A percentile compares a stretch with the other conserved stretches of the same genome.
These are phyloP conservation scores for Penicillium thymicola DNA, from an alignment of 2,329 filamentous ascomycete species.

Conservation along the genomic window DNA sequence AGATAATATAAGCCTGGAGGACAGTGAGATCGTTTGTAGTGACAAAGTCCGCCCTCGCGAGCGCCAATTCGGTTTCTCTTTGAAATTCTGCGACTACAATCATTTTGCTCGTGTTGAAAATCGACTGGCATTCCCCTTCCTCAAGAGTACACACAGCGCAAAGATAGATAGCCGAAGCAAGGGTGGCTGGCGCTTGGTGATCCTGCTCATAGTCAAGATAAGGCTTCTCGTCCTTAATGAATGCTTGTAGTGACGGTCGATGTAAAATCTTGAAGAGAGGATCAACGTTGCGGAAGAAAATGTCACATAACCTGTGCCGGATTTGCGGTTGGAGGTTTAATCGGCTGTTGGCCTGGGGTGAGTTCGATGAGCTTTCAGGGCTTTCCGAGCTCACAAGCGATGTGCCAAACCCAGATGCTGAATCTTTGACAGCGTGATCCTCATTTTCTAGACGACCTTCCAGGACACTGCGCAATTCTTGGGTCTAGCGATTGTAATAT, in stretches of 20 bases:
- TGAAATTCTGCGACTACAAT: constrained; percentile 22
- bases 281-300: constrained; percentile 30
- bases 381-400: constrained; percentile 18
- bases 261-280: constrained; percentile 34
- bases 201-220: constrained; percentile 31
- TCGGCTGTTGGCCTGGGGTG: constrained; percentile 7
- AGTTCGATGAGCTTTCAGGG: constrained; percentile 12
- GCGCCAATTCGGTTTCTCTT: constrained; percentile 23
- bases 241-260: constrained; percentile 26
- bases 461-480: constrained; percentile 21
- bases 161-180: constrained; percentile 28
- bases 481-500: constrained; percentile 7
- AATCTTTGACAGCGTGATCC: constrained; percentile 3
- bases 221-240: constrained; percentile 23
- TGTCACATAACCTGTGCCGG: constrained; percentile 20
- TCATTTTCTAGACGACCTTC: constrained; percentile 20
- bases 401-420: constrained; percentile 7
- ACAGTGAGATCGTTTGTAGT: constrained; percentile 33
- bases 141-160: constrained; percentile 26
- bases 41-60: constrained; percentile 29
- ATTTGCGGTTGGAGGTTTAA: constrained; percentile 11
- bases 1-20: constrained; percentile 33
- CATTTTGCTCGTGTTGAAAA: constrained; percentile 21
- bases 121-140: constrained; percentile 21
- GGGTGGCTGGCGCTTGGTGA: constrained; percentile 25